Percentiles rank a stretch among this genome's conserved stretches.
phyloP scores from a whole-genome alignment of 306 rosid species.

The Alnus rubra region DNA sequence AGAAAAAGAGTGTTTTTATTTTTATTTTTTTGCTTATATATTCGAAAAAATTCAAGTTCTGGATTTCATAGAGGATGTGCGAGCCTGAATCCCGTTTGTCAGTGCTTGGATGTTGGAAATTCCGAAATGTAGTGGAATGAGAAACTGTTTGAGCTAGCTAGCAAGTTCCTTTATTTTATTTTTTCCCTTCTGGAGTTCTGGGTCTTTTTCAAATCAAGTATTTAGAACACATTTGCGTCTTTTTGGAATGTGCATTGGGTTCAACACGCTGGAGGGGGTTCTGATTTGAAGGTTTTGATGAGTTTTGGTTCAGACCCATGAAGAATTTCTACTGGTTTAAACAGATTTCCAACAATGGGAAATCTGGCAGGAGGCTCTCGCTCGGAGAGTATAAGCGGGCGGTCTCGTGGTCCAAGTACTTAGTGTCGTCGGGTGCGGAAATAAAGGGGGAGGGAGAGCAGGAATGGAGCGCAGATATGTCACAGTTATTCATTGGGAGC shows the following conservation, averaged over 20 bases:
- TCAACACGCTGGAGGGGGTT: conserved; percentile 2
- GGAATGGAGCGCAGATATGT: conserved; percentile 97
- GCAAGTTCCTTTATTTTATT: not conserved
- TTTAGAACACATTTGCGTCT: conserved; percentile 10
- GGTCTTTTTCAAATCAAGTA: conserved; percentile 23
- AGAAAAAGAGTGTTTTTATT: not conserved
- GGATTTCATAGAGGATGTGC: not conserved
- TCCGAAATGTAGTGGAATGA: conserved; percentile 51
- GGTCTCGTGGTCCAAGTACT: conserved; percentile 92
- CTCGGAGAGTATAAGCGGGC: conserved; percentile 86
- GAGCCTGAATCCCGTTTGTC: conserved; percentile 6
- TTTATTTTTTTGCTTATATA: conserved; percentile 8
- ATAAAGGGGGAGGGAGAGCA: conserved; percentile 88
- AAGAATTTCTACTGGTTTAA: conserved; percentile 63
- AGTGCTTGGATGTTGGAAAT: conserved; percentile 12
- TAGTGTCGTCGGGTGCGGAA: conserved; percentile 83
- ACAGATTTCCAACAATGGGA: conserved; percentile 54
- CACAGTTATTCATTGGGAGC: conserved; percentile 72
- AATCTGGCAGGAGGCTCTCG: conserved; percentile 54
- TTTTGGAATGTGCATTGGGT: conserved; percentile 38
- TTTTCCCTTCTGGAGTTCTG: conserved; percentile 14
- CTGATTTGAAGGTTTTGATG: conserved; percentile 44
- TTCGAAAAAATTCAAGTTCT: not conserved
- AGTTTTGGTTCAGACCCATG: conserved; percentile 44
- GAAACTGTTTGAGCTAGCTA: conserved; percentile 4